These are phyloP conservation scores for Eurotiales sp. DNA, from an alignment of 2,329 filamentous ascomycete species.

Conservation along the genomic window DNA sequence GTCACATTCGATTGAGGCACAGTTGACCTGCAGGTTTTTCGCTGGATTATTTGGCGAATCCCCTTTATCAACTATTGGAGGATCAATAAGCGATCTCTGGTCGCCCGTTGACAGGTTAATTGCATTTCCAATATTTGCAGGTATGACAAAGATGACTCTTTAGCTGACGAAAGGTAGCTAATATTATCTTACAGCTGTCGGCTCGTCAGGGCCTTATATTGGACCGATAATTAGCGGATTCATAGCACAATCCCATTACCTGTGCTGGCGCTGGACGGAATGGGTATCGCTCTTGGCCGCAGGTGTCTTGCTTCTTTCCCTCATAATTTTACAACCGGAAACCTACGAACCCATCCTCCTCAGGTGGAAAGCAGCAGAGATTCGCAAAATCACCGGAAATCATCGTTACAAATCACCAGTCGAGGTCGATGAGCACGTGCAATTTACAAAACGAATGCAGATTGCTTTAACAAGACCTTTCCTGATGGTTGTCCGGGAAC, in stretches of 20 bases:
- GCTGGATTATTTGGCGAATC: conserved; percentile 60
- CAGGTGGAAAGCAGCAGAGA: conserved; percentile 22
- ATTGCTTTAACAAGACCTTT: conserved; percentile 49
- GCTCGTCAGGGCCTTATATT: conserved; percentile 30
- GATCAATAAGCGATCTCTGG: conserved; percentile 65
- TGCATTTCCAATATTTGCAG: neutral
- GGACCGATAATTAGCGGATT: conserved; percentile 51
- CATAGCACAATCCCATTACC: conserved; percentile 33
- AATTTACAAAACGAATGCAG: conserved; percentile 39
- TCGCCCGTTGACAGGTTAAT: conserved; percentile 50
- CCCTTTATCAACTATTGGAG: conserved; percentile 66
- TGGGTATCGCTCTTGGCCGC: conserved; percentile 54
- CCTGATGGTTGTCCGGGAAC: conserved; percentile 27
- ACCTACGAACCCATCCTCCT: conserved; percentile 6
- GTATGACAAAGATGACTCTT: neutral
- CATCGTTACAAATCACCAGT: conserved; percentile 45
- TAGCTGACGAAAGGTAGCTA: no score
- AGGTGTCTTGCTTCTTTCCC: conserved; percentile 40
- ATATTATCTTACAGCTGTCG: no score
- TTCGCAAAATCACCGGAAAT: conserved; percentile 41
- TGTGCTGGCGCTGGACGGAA: conserved; percentile 51
- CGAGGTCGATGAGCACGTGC: conserved; percentile 31
- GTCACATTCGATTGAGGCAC: neutral
- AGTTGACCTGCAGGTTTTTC: conserved; percentile 51
- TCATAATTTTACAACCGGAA: conserved; percentile 47